Base-by-base conservation (phyloP, 2,329 filamentous ascomycete species). In the Thielaviopsis euricoi region DNA sequence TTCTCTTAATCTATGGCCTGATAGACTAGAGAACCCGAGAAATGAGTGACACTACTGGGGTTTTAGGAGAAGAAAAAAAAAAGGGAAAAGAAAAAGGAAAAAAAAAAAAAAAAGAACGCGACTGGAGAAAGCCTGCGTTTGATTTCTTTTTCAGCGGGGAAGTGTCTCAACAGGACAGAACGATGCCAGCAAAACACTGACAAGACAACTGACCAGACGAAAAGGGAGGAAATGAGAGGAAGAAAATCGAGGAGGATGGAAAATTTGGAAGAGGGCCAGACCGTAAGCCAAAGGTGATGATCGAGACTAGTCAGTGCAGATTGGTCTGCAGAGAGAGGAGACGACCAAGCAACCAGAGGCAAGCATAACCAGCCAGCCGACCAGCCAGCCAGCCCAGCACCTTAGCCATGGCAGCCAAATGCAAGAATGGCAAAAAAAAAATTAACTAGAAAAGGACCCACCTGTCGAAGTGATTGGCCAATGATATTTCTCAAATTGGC, bases 161-260 rank as follows among this genome's bases (percentile, higher is more conserved):
- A 52, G 58, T 55, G 55, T 60, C 55, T 59, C 59, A 56, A 61
- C 59, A 59, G 57, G 59, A 62, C 53, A 59, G 52, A 59, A 58
- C 58, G 55, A 58, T 61, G 58, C 61, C 59, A 60, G 58, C 55
- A 57, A 52, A 53, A 59, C 46, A 62, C 61, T 57, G 60, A 60
- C 60, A 61, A 60, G 55, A 62, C 59, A 61, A 60, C 60, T 59
- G 61, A 61, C 61, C 55, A 58, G 59, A 57, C 46, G 55, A 50
- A 54, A 52, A 33, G 53, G 58, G 55, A 33, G 48, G 46, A 52
- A 58, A 57, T 55, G 26, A 53, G 19, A 40, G 29, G 43, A 50
- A 59, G 51, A 58, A 56, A 59, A 59, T 58, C 61, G 55, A 57
- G 54, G 56, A 57, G 59, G 55, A 50, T 54, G 49, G 56, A 58